phyloP scores from a whole-genome alignment of 352 stramenopile genomes.

The Phytopythium litorale region DNA sequence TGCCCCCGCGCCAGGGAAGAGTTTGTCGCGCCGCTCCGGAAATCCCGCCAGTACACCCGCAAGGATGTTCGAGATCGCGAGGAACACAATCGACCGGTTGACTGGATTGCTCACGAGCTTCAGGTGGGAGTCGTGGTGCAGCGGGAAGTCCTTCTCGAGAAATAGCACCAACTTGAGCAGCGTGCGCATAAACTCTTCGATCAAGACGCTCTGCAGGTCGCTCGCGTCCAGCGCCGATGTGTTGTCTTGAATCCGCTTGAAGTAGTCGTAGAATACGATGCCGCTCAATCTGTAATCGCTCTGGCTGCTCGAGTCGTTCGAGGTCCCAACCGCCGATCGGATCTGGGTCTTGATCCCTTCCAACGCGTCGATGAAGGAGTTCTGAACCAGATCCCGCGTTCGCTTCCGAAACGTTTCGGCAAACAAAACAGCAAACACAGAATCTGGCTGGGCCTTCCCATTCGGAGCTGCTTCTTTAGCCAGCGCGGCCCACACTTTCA shows the following conservation, averaged over 20 bases:
- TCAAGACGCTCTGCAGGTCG: conserved; percentile 72
- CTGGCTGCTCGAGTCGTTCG: conserved; percentile 14
- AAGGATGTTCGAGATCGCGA: conserved; percentile 69
- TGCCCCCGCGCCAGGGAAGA: conserved; percentile 39
- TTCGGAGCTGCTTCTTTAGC: not conserved
- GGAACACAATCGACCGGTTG: conserved; percentile 20
- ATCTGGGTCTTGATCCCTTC: conserved; percentile 68
- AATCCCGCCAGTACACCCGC: conserved; percentile 57
- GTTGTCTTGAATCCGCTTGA: conserved; percentile 68
- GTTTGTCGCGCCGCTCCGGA: conserved; percentile 27
- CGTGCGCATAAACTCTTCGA: conserved; percentile 71
- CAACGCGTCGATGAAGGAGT: conserved; percentile 71
- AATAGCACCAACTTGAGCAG: conserved; percentile 71
- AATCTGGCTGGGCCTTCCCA: conserved; percentile 11
- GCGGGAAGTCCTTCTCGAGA: conserved; percentile 62
- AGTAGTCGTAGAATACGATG: conserved; percentile 76
- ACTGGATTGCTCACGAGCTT: conserved; percentile 11
- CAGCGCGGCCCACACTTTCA: conserved; percentile 33
- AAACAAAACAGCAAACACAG: conserved; percentile 63
- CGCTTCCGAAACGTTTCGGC: conserved; percentile 54
- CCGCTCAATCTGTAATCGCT: conserved; percentile 30
- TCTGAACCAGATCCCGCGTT: conserved; percentile 68
- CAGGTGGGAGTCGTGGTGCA: conserved; percentile 11
- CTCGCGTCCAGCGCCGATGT: conserved; percentile 56
- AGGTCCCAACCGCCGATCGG: conserved; percentile 27